Evolutionary conservation across 164 flowering plant species (phyloP).

Genomic region (Aristolochia contorta): DNA sequence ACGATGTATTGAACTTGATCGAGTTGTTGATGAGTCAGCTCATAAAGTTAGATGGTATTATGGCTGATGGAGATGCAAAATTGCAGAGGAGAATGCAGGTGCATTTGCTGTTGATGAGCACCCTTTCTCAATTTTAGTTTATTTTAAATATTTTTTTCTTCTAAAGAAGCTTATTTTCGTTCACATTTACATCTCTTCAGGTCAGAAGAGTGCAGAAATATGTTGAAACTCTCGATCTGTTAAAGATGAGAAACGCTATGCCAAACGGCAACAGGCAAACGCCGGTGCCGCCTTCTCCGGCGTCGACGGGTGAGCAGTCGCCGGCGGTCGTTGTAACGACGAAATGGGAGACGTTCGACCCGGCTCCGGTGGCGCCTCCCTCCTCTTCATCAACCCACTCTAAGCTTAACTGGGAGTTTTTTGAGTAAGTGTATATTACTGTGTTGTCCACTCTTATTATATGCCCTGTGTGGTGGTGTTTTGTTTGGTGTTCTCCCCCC

Average conservation of each 20-base stretch:
- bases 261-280: slow-evolving; percentile 20
- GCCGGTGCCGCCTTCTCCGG: slow-evolving; percentile 11
- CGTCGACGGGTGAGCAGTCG: slow-evolving; percentile 15
- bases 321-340: slow-evolving; percentile 59
- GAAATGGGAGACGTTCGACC: slow-evolving; percentile 62
- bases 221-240: slow-evolving; percentile 62
- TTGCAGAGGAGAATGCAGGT: slow-evolving; percentile 94
- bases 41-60: slow-evolving; percentile 69
- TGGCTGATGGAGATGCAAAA: slow-evolving; percentile 75
- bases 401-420: slow-evolving; percentile 29
- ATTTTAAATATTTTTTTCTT: too few species aligned
- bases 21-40: slow-evolving; percentile 84
- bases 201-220: slow-evolving; percentile 81
- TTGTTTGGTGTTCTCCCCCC: slow-evolving; percentile 11
- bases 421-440: slow-evolving; percentile 17
- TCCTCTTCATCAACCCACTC: slow-evolving; percentile 7
- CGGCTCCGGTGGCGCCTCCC: slow-evolving; percentile 11
- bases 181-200: slow-evolving; percentile 24
- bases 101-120: not conserved
- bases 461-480: slow-evolving; percentile 4
- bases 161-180: too few species aligned
- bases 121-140: not conserved
- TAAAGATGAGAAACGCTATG: slow-evolving; percentile 49
- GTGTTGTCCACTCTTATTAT: too few species aligned
- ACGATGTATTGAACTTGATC: slow-evolving; percentile 43